Conservation (phyloP, 2,329 filamentous ascomycete genomes). For the Colletotrichum tropicicola region DNA sequence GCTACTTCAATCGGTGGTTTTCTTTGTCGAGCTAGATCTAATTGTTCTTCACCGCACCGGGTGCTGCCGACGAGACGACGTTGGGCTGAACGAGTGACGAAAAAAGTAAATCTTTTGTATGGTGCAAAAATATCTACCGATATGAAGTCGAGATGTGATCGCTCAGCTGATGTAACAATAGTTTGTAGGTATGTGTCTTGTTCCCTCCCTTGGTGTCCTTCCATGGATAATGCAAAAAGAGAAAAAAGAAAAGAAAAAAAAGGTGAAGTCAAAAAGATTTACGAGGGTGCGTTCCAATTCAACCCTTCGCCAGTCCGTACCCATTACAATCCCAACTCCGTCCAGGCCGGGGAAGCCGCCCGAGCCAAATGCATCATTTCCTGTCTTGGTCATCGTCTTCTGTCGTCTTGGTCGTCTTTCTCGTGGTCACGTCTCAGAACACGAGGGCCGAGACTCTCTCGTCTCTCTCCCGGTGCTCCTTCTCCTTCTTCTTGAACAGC, state of each 20-base stretch:
- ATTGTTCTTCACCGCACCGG: no score
- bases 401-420: background rate
- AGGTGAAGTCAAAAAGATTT: background rate
- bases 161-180: slow-evolving; percentile 6
- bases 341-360: slow-evolving; percentile 23
- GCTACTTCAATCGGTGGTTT: background rate
- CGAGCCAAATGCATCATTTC: slow-evolving; percentile 24
- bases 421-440: slow-evolving; percentile 18
- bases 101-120: background rate
- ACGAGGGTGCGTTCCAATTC: background rate
- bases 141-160: background rate
- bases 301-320: background rate
- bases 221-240: background rate
- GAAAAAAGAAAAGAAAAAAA: background rate
- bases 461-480: slow-evolving; percentile 46
- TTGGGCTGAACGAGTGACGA: background rate
- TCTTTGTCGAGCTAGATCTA: no score
- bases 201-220: background rate
- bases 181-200: background rate
- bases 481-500: slow-evolving; percentile 64
- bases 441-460: slow-evolving; percentile 29
- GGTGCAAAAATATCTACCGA: background rate
- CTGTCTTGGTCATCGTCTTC: slow-evolving; percentile 3
- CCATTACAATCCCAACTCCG: slow-evolving; percentile 28
- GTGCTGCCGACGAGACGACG: background rate